A percentile compares a stretch with the other conserved stretches of the same genome.
Evolutionary conservation across 2,329 filamentous ascomycete genomes (phyloP).

Genomic region (Magnaporthiopsis rhizophila): DNA sequence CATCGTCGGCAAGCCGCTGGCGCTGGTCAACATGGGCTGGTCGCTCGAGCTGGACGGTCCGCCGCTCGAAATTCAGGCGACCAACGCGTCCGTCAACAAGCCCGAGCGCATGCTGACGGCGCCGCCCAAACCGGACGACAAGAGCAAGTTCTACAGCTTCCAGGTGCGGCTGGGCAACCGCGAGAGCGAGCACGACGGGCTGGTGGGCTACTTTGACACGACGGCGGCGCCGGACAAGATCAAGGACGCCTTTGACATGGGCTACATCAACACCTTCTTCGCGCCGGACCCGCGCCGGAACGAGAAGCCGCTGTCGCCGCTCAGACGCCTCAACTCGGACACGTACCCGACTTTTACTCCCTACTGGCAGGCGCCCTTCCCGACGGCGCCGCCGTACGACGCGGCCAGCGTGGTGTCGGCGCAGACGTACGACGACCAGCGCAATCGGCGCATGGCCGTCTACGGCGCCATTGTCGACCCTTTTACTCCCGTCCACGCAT

Average conservation of each 20-base stretch:
- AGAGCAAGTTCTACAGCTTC: conserved; percentile 23
- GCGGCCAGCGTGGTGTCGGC: neutral
- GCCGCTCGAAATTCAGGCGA: conserved; percentile 4
- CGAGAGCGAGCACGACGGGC: conserved; percentile 25
- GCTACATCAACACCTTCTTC: conserved; percentile 21
- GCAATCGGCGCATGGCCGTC: conserved; percentile 11
- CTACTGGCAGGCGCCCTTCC: conserved; percentile 1
- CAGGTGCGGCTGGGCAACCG: conserved; percentile 28
- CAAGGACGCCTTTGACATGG: conserved; percentile 15
- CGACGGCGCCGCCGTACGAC: neutral
- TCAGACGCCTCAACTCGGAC: neutral
- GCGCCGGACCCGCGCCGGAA: conserved; percentile 4
- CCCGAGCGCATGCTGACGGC: neutral
- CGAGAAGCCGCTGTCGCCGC: neutral
- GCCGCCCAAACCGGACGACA: conserved; percentile 6
- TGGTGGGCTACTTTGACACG: conserved; percentile 30
- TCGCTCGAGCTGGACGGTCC: conserved; percentile 26
- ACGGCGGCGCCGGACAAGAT: conserved; percentile 12
- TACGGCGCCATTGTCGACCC: conserved; percentile 28
- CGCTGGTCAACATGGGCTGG: conserved; percentile 30
- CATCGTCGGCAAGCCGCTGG: conserved; percentile 32
- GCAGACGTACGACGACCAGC: conserved; percentile 5
- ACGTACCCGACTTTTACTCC: conserved; percentile 3
- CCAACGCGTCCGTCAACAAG: conserved; percentile 2
- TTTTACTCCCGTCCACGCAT: conserved; percentile 27